Evolutionary conservation across 2,329 filamentous ascomycete species (phyloP).

Genomic region (Talaromyces sp.): DNA sequence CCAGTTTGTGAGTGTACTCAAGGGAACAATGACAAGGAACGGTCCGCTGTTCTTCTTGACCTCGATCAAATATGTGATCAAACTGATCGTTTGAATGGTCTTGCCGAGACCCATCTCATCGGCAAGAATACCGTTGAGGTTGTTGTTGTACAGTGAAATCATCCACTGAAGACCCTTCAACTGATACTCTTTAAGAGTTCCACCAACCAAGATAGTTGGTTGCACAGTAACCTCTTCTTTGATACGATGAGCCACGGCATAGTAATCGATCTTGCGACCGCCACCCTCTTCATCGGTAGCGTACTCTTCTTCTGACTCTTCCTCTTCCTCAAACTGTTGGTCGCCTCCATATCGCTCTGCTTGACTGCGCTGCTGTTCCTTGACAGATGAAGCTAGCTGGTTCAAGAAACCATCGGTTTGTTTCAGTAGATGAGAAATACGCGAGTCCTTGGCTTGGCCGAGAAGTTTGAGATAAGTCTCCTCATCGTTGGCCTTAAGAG

Average conservation of each 20-base stretch:
- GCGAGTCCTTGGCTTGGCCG: constrained; percentile 97
- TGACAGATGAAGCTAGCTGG: constrained; percentile 91
- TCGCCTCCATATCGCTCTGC: constrained; percentile 75
- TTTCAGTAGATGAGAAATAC: constrained; percentile 94
- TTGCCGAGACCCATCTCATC: constrained; percentile 99
- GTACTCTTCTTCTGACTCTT: constrained; percentile 66
- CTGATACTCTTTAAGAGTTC: constrained; percentile 94
- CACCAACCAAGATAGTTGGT: constrained; percentile 83
- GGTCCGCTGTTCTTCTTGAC: constrained; percentile 88
- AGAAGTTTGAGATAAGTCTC: constrained; percentile 97
- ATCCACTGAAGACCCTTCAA: constrained; percentile 99
- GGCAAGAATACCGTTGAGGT: constrained; percentile 95
- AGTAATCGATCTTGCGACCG: constrained; percentile 91
- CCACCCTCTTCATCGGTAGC: constrained; percentile 54
- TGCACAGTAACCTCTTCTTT: constrained; percentile 88
- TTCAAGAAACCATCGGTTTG: constrained; percentile 98
- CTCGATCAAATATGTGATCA: constrained; percentile 96
- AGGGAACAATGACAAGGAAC: constrained; percentile 92
- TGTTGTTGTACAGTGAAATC: constrained; percentile 99
- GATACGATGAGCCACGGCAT: constrained; percentile 92
- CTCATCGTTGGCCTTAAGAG: constrained; percentile 97
- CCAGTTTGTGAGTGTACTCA: constrained; percentile 98
- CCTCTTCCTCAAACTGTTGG: constrained; percentile 53
- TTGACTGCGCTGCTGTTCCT: constrained; percentile 83
- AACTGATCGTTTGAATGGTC: constrained; percentile 97